Base-by-base conservation (phyloP, 352 stramenopile species). In the Ophiocytium majus region DNA sequence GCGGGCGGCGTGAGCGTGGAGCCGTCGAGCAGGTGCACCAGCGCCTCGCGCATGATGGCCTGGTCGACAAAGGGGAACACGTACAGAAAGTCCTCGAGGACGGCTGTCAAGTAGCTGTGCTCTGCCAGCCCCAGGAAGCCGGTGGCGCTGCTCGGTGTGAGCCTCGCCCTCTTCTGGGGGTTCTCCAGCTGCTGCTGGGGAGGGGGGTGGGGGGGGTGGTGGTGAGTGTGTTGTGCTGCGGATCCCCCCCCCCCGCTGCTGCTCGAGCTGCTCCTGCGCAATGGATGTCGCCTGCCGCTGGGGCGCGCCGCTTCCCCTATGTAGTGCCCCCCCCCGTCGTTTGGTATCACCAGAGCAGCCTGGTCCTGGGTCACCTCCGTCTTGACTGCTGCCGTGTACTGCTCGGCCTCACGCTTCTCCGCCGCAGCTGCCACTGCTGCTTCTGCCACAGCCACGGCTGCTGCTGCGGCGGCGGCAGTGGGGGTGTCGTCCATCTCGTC, bases 81-180 rank as follows among this genome's bases (percentile, higher is more conserved):
- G 35, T 78, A 78, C 35, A 78, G 66, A 14, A 78, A 78, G 66
- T 78, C 66, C 5, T 78, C 66, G 5, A 78, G 66, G 35, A 78
- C 66, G 5, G 66, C 35, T 17, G 66, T 78, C 32, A 78, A 17
- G 66, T 78, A 78, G 66, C 66, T 78, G 35, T 78, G 66, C 35
- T 78, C 66, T 43, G 66, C 35, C 66, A 78, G 35, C 5, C 66
- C 66, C 32, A 78, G 32, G 66, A 78, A 43, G 35, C 66, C 66
- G 5, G 66, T 78, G 32, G 66, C 66, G 10, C 5, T 17, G 5
- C 5, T 17, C 5, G 66, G 66, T 78, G 66, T 43, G 35, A 78
- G 32, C 35, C 66, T 35, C 5, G 66, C 66, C 35, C 66, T 78
- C 32, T 35, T 78, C 66, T 43, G 32, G 32, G 66, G 43, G 14